Conservation (phyloP, 2,329 filamentous ascomycete species). For the Colletotrichum karsti region DNA sequence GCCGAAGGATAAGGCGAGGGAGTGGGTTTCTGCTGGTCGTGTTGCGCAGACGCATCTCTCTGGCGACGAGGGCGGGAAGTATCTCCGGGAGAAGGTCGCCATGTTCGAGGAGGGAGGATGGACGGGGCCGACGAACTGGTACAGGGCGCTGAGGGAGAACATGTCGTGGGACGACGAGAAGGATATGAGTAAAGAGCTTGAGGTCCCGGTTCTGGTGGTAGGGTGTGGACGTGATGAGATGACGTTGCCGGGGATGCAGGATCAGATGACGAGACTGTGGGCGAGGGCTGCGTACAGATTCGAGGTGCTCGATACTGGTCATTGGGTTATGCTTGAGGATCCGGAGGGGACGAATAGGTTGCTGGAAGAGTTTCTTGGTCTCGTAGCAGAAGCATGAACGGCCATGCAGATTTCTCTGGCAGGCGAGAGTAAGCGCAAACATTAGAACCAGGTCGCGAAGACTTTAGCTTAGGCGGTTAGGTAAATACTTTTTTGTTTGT, state of each 20-base stretch:
- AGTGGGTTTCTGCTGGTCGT: not conserved
- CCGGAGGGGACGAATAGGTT: not conserved
- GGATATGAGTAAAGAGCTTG: not conserved
- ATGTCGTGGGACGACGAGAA: conserved; percentile 11
- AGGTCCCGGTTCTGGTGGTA: conserved; percentile 3
- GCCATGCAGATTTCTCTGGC: no score
- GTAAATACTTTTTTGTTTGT: no score
- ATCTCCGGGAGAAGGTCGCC: not conserved
- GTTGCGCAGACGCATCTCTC: not conserved
- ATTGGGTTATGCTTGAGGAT: conserved; percentile 24
- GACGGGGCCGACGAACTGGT: conserved; percentile 21
- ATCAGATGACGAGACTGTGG: conserved; percentile 22
- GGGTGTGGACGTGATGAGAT: conserved; percentile 18
- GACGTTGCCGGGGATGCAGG: conserved; percentile 4
- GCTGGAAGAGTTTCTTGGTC: not conserved
- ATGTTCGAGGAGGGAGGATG: conserved; percentile 5
- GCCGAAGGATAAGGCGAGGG: not conserved
- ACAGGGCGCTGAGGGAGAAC: conserved; percentile 5
- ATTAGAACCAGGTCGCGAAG: no score
- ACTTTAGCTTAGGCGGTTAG: no score
- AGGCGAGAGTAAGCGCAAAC: no score
- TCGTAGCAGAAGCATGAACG: no score
- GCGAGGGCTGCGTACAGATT: conserved; percentile 6
- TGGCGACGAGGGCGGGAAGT: not conserved
- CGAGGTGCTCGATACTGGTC: conserved; percentile 18